Conservation (phyloP, 495 filamentous ascomycete genomes). For the Astrothelium subdiscretum region DNA sequence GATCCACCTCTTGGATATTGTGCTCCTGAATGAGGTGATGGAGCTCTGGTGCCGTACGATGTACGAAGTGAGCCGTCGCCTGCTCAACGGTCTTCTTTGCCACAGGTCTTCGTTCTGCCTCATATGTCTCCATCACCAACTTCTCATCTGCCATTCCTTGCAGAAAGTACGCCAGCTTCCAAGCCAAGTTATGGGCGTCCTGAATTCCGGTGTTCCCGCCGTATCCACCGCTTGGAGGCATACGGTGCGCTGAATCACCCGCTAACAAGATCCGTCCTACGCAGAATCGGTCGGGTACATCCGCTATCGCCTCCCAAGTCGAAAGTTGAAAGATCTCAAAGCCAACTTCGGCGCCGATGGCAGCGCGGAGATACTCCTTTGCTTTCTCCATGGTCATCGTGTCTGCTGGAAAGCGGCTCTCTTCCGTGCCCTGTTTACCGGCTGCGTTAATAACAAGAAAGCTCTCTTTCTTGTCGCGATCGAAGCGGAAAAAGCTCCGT, state of each 20-base stretch:
- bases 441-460: conserved; percentile 7
- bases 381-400: conserved; percentile 4
- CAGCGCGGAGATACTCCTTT: conserved; percentile 1
- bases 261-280: conserved; percentile 4
- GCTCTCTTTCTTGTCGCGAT: conserved; percentile 3
- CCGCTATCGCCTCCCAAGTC: neutral
- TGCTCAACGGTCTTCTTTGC: conserved; percentile 8
- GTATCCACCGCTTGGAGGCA: conserved; percentile 4
- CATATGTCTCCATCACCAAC: conserved; percentile 2
- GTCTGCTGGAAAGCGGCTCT: conserved; percentile 4
- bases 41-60: conserved; percentile 7
- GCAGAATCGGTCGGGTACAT: conserved; percentile 4
- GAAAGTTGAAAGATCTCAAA: conserved; percentile 4
- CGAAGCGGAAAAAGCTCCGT: conserved; percentile 4
- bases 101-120: conserved; percentile 6
- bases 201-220: conserved; percentile 9
- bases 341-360: conserved; percentile 5
- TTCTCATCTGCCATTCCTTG: conserved; percentile 1
- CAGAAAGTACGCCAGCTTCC: conserved; percentile 4
- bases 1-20: conserved; percentile 6
- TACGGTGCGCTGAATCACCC: conserved; percentile 8
- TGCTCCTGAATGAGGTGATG: neutral
- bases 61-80: conserved; percentile 3
- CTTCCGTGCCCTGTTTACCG: conserved; percentile 4
- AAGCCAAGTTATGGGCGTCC: conserved; percentile 10